Base-by-base conservation (phyloP, 768 basidiomycete species). In the Collybia nuda region DNA sequence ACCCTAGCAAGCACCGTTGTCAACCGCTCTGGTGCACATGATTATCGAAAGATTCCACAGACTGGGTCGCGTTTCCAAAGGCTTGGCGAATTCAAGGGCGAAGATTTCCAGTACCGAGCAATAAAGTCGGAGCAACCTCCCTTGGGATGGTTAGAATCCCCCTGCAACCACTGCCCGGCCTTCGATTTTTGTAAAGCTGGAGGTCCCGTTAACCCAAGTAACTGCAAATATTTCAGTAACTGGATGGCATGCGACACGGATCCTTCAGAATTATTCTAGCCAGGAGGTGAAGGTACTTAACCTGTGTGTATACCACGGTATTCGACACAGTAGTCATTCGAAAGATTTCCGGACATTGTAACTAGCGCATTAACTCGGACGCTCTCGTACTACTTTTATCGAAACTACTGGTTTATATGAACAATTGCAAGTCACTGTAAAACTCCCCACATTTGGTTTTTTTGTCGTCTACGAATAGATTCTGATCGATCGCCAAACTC, bases 121-220 rank as follows among this genome's bases (percentile, higher is more conserved):
- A 72, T 90, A 41, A 83, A 75, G 29, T 81, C 82, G 56, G 85
- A 89, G 58, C 76, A 76, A 8, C 70, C 83, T 14, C 72, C 72
- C 0, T 65, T 85, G 50, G 78, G 86, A 54, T 86, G 85, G 80
- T 82, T 82, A 14, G 87, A 96, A 64, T 84, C 91, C 2, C 93
- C 95, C 11, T 98, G 96, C 60, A 88, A 86, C 22, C 73, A 81
- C 45, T 98, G 96, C 66, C 93, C 93, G 0, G 84, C 86, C 22
- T 95, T 96, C 61, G 88, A 88, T 36, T 97, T 98, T 61, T 98
- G 96, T 69, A 84, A 79, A 54, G 76, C 79, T 28, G 79, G 75
- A 36, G 82, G 82, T 0, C 92, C 92, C 0, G 88, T 90, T 17
- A 93, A 90, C 62, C 81, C 92, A 9, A 68, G 62, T 52, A 84